A percentile compares a stretch with the other conserved stretches of the same genome.
Evolutionary conservation across 208 protist genomes (phyloP).

Genomic region (Leishmania aethiopica): DNA sequence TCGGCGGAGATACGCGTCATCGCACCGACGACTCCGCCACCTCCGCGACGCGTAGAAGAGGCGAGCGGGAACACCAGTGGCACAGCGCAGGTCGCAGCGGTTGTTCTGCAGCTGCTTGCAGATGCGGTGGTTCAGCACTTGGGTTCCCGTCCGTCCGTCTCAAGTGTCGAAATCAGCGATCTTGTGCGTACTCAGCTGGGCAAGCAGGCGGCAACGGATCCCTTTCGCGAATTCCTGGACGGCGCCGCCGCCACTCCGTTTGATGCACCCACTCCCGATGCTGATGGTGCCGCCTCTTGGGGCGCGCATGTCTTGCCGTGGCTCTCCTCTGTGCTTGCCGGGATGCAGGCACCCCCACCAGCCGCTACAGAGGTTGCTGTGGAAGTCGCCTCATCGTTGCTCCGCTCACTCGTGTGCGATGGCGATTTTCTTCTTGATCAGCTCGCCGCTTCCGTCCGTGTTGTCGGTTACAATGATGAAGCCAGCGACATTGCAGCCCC

Average conservation of each 20-base stretch:
- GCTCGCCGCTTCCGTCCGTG: conserved; percentile 2
- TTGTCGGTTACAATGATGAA: not conserved
- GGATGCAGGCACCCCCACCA: not conserved
- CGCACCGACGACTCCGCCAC: conserved; percentile 1
- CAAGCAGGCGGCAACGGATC: not conserved
- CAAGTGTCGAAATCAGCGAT: not conserved
- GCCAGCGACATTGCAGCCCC: not conserved
- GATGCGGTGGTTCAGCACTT: not conserved
- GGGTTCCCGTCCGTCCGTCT: not conserved
- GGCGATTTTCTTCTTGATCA: conserved; percentile 3
- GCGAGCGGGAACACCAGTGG: not conserved
- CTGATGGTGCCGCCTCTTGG: not conserved
- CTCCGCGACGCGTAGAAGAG: not conserved
- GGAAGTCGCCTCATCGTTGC: conserved; percentile 3
- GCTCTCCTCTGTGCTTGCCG: conserved; percentile 1
- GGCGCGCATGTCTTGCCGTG: not conserved
- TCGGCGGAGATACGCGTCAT: conserved; percentile 19
- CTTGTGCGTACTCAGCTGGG: conserved; percentile 5
- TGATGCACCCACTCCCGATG: not conserved
- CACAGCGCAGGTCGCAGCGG: not conserved
- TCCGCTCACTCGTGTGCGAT: conserved; percentile 6
- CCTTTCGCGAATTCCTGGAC: conserved; percentile 2
- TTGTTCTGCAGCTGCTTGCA: conserved; percentile 1
- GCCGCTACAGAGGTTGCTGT: not conserved
- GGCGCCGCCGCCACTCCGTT: not conserved